Evolutionary conservation across 768 basidiomycete genomes (phyloP).

Genomic region (Collybia mongolica): DNA sequence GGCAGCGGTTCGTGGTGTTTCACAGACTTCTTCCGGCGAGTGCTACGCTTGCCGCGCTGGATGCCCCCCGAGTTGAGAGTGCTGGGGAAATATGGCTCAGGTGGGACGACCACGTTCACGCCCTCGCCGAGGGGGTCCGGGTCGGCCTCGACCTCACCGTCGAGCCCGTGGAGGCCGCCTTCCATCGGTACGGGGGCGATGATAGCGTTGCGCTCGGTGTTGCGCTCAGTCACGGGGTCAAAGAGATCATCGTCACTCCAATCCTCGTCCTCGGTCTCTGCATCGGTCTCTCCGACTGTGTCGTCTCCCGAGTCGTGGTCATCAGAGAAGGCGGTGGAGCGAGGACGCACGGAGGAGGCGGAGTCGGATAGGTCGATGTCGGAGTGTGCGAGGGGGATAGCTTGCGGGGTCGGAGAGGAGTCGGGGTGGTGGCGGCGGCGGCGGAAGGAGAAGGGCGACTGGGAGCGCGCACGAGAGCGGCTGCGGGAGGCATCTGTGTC

Average conservation of each 20-base stretch:
- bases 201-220: constrained; percentile 83
- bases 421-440: constrained; percentile 57
- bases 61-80: constrained; percentile 53
- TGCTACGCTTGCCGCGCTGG: constrained; percentile 41
- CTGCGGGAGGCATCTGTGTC: constrained; percentile 44
- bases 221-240: constrained; percentile 81
- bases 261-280: constrained; percentile 57
- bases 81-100: constrained; percentile 78
- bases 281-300: constrained; percentile 44
- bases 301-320: constrained; percentile 69
- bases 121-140: constrained; percentile 91
- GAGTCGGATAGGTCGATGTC: constrained; percentile 61
- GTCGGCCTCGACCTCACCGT: constrained; percentile 59
- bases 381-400: constrained; percentile 56
- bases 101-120: constrained; percentile 83
- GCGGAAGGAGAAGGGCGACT: constrained; percentile 79
- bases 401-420: constrained; percentile 54
- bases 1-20: constrained; percentile 63
- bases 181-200: constrained; percentile 29
- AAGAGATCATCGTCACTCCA: constrained; percentile 63
- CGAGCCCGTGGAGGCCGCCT: constrained; percentile 31
- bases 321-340: constrained; percentile 58
- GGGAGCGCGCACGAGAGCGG: constrained; percentile 63
- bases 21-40: constrained; percentile 57
- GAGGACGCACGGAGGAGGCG: constrained; percentile 54